Evolutionary conservation across 208 protist species (phyloP).

Genomic region (Crithidia fasciculata): DNA sequence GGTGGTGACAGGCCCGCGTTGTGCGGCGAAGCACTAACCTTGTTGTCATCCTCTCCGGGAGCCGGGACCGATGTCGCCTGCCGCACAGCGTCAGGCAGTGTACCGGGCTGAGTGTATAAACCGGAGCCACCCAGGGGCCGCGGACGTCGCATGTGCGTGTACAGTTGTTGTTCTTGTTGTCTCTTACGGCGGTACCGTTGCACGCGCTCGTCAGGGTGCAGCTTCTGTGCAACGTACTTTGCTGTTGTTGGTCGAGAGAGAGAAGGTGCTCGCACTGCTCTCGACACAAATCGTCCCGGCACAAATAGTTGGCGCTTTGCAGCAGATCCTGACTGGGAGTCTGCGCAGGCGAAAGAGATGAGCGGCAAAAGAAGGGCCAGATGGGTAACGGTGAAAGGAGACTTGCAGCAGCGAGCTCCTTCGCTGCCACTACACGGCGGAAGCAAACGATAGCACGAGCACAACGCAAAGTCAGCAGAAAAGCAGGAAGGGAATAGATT

Average conservation of each 20-base stretch:
- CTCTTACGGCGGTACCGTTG: too few species aligned
- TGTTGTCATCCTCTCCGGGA: neutral
- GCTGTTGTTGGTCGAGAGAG: too few species aligned
- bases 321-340: too few species aligned
- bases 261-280: too few species aligned
- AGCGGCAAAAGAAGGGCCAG: neutral
- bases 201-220: too few species aligned
- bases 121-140: conserved; percentile 9
- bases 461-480: neutral
- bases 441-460: neutral
- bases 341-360: neutral
- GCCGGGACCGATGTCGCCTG: neutral
- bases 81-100: neutral
- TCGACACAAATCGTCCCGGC: too few species aligned
- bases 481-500: neutral
- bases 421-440: neutral
- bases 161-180: too few species aligned
- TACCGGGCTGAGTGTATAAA: conserved; percentile 17
- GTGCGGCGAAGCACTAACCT: neutral
- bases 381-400: too few species aligned
- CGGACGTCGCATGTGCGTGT: conserved; percentile 14
- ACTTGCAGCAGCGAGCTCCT: too few species aligned
- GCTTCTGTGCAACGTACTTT: too few species aligned
- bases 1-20: neutral
- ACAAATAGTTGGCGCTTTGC: too few species aligned